Evolutionary conservation across 495 filamentous ascomycete species (phyloP).

Genomic region (Evansstolkia leycettana): DNA sequence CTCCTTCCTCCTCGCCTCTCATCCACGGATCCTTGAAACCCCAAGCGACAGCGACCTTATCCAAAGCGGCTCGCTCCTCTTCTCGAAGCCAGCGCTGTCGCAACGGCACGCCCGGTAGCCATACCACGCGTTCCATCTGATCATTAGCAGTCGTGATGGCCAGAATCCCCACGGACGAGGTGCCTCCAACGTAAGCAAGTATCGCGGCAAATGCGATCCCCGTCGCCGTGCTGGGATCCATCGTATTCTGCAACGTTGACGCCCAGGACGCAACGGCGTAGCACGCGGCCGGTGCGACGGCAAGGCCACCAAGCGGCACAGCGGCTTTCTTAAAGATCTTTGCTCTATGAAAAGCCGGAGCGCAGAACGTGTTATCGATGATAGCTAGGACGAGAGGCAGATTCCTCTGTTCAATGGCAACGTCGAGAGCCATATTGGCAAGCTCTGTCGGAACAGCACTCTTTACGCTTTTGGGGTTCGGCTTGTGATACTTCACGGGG

Average conservation of each 20-base stretch:
- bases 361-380: constrained; percentile 63
- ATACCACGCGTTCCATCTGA: constrained; percentile 86
- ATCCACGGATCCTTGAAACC: constrained; percentile 72
- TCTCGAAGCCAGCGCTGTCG: constrained; percentile 82
- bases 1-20: constrained; percentile 81
- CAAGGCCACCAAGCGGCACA: constrained; percentile 38
- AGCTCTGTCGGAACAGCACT: constrained; percentile 56
- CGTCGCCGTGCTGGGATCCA: constrained; percentile 58
- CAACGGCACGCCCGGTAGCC: constrained; percentile 69
- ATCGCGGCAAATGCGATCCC: constrained; percentile 71
- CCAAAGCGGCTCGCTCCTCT: constrained; percentile 81
- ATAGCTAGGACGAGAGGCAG: constrained; percentile 66
- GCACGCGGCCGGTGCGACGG: constrained; percentile 52
- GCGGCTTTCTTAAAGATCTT: constrained; percentile 46
- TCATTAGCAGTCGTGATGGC: constrained; percentile 79
- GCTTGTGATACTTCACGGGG: constrained; percentile 44
- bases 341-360: constrained; percentile 56
- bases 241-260: constrained; percentile 49
- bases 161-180: constrained; percentile 67
- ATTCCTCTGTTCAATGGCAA: constrained; percentile 65
- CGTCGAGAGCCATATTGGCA: constrained; percentile 57
- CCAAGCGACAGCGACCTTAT: constrained; percentile 77
- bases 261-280: constrained; percentile 51
- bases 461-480: constrained; percentile 53
- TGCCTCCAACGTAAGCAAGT: constrained; percentile 67